These are phyloP conservation scores for Penicillium sp. DNA, from an alignment of 2,329 filamentous ascomycete species.

Conservation along the genomic window DNA sequence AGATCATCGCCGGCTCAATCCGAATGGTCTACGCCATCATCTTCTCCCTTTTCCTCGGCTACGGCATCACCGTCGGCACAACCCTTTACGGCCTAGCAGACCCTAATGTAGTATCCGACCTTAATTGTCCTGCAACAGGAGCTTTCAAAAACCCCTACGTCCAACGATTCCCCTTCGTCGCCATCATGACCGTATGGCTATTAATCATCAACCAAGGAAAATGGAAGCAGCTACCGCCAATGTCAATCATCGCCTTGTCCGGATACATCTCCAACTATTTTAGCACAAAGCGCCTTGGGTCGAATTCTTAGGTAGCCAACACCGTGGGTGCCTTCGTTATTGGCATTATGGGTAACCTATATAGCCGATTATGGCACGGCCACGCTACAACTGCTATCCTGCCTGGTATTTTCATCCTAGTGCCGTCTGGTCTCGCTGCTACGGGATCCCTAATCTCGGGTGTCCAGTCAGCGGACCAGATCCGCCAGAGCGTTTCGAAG, in stretches of 20 bases:
- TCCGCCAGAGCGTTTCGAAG: constrained; percentile 31
- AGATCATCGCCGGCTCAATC: constrained; percentile 61
- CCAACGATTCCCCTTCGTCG: constrained; percentile 65
- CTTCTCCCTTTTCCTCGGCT: constrained; percentile 64
- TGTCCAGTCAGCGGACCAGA: constrained; percentile 52
- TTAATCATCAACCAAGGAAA: constrained; percentile 77
- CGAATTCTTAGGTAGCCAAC: constrained; percentile 68
- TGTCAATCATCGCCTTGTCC: constrained; percentile 65
- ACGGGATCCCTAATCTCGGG: constrained; percentile 53
- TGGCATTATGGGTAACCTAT: constrained; percentile 71
- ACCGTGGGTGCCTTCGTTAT: constrained; percentile 70
- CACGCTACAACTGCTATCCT: constrained; percentile 79
- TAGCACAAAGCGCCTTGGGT: constrained; percentile 52
- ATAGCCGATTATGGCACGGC: constrained; percentile 65
- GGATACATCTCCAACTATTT: constrained; percentile 60
- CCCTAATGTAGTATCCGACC: constrained; percentile 46
- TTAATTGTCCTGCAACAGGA: constrained; percentile 39
- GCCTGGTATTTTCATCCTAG: constrained; percentile 72
- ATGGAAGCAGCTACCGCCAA: constrained; percentile 69
- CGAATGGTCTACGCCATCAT: constrained; percentile 50
- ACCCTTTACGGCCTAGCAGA: constrained; percentile 57
- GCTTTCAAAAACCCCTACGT: constrained; percentile 32
- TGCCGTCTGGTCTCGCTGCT: constrained; percentile 55
- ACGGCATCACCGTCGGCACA: constrained; percentile 62
- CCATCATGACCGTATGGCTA: constrained; percentile 65